A percentile compares a stretch with the other conserved stretches of the same genome.
Evolutionary conservation across 140 eudicot genomes (phyloP).

Genomic region (Anethum foeniculum): DNA sequence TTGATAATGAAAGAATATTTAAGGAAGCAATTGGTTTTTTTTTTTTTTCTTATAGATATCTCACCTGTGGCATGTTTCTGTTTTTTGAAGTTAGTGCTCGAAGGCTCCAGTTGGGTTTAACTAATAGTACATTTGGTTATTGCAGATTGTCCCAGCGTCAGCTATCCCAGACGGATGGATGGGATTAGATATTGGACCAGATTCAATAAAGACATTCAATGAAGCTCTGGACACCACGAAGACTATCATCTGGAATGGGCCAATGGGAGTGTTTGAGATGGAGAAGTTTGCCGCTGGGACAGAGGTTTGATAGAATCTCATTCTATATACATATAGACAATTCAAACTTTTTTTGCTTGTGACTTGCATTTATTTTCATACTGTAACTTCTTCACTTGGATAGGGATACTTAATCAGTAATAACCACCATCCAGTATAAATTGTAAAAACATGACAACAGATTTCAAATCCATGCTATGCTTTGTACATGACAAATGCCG

Average conservation of each 20-base stretch:
- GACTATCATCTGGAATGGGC: conserved; percentile 71
- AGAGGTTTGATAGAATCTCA: conserved; percentile 36
- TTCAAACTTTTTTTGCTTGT: not conserved
- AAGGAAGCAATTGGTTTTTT: not conserved
- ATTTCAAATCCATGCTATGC: not conserved
- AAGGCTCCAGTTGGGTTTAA: not conserved
- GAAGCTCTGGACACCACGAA: conserved; percentile 65
- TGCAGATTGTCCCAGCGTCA: conserved; percentile 53
- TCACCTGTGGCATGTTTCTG: not conserved
- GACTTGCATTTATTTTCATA: not conserved
- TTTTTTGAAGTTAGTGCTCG: not conserved
- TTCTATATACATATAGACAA: not conserved
- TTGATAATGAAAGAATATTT: conserved; percentile 3
- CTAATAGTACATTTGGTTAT: not conserved
- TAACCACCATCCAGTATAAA: not conserved
- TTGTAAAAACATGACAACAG: not conserved
- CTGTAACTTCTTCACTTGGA: not conserved
- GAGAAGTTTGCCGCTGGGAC: conserved; percentile 69
- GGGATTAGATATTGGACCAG: conserved; percentile 75
- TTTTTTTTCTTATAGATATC: not conserved
- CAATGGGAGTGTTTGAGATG: conserved; percentile 74
- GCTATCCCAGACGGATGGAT: conserved; percentile 76
- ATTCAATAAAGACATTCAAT: conserved; percentile 56
- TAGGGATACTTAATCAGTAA: not conserved
- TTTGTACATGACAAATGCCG: not conserved